These are phyloP conservation scores for Penicillium turbatum DNA, from an alignment of 495 filamentous ascomycete genomes.

Conservation along the genomic window DNA sequence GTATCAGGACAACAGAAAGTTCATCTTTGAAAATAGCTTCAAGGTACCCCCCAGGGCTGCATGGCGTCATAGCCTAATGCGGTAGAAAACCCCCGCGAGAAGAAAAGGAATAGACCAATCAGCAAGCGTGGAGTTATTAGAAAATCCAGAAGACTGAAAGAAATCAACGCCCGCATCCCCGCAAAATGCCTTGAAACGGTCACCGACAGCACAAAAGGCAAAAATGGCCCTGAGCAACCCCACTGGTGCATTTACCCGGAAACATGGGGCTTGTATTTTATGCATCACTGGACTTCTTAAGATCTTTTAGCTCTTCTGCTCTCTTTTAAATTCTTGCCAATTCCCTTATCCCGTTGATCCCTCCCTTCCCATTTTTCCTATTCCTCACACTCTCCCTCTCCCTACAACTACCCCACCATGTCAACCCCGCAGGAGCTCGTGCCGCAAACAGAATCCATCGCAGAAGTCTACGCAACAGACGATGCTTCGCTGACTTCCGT, in stretches of 20 bases:
- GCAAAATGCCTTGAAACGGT: neutral
- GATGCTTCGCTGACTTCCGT: constrained; percentile 36
- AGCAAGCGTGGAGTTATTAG: neutral
- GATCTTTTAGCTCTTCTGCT: neutral
- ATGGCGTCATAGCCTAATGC: constrained; percentile 1
- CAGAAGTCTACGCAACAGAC: constrained; percentile 48
- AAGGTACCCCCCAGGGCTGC: too few relatives aligned
- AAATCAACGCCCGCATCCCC: neutral
- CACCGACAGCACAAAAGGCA: neutral
- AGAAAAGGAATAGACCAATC: neutral
- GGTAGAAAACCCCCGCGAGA: constrained; percentile 4
- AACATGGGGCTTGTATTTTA: neutral
- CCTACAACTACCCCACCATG: constrained; percentile 33
- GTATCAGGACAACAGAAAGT: too few relatives aligned
- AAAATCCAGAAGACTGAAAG: neutral
- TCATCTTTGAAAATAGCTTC: too few relatives aligned
- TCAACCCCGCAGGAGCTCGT: constrained; percentile 44
- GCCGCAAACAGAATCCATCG: constrained; percentile 47
- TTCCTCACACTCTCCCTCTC: neutral
- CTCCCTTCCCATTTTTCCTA: neutral
- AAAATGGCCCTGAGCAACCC: neutral
- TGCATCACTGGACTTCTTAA: too few relatives aligned
- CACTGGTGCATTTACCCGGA: constrained; percentile 3
- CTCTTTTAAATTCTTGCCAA: neutral
- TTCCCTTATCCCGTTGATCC: neutral